phyloP scores from a whole-genome alignment of 2,329 filamentous ascomycete genomes.

The Drechslerella dactyloides region DNA sequence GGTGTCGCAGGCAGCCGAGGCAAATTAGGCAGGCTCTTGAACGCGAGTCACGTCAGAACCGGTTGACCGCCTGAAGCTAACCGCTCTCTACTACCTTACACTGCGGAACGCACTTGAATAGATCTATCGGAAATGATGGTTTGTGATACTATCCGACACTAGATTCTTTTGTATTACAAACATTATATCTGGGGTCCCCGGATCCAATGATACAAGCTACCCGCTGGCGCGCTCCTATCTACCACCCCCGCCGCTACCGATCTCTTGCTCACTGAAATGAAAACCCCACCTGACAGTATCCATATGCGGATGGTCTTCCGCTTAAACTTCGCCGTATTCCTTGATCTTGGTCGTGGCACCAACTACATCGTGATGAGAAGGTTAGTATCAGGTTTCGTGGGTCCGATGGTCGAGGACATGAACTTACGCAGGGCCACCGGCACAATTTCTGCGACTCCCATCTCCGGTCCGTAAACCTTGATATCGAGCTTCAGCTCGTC shows the following conservation, averaged over 20 bases:
- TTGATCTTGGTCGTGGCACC: conserved; percentile 46
- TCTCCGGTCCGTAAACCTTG: conserved; percentile 83
- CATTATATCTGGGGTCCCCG: conserved; percentile 21
- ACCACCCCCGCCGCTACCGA: conserved; percentile 8
- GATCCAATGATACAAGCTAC: conserved; percentile 4
- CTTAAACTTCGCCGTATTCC: conserved; percentile 45
- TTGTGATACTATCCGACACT: neutral
- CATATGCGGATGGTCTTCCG: no score
- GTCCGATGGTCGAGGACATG: neutral
- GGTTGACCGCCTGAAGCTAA: no score
- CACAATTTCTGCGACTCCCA: conserved; percentile 94
- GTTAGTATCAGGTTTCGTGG: conserved; percentile 7
- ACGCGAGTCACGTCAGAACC: no score
- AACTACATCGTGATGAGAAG: conserved; percentile 4
- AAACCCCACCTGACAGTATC: neutral
- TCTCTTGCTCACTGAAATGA: conserved; percentile 4
- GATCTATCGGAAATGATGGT: neutral
- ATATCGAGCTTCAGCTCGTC: conserved; percentile 94
- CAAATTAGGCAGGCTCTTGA: no score
- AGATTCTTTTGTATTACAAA: conserved; percentile 40
- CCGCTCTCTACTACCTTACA: no score
- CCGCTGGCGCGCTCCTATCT: conserved; percentile 7
- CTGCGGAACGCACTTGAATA: no score
- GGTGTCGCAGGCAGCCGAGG: no score
- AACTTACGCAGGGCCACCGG: conserved; percentile 73